Evolutionary conservation across 2,329 filamentous ascomycete genomes (phyloP), one percentile per base, ranked within the genome.

Genomic region (Fusarium humuli): DNA sequence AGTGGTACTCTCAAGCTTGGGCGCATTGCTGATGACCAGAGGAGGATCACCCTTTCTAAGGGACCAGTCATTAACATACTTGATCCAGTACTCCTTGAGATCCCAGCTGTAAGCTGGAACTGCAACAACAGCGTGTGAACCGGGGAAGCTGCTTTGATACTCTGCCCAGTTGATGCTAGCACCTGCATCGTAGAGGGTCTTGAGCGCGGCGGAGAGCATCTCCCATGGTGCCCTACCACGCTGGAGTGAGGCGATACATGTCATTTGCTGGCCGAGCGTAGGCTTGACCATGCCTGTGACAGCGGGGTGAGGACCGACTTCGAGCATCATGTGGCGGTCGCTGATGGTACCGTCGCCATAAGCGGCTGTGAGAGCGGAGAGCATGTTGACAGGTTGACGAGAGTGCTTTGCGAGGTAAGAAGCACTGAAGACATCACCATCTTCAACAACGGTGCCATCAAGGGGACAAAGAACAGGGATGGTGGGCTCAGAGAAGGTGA

Each of bases 41-140:
- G 71, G 71, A 10, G 66, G 48, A n/a, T 73, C 50, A 78, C 85
- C 78, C 83, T 94, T 94, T 69, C 86, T 88, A 18, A 94, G 82
- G 13, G 86, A 86, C 90, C 90, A 94, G 78, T 94, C 90, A 64
- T 92, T 91, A 59, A 85, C 80, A 71, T 89, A 89, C 71, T 85
- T 81, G 30, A 88, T 83, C 87, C 87, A 90, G 78, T 94, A 93
- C 69, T 87, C 90, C 83, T 93, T 93, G 73, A 88, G 83, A 72
- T 94, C 90, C 80, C 91, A 94, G 1, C 85, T 85, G 76, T 94
- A 94, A 5, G 87, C 86, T 0, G 92, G 92, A 3, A 94, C 82
- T 4, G 87, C 81, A 7, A 93, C 79, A 14, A 94, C 66, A 7
- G 40, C 52, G 2, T 73, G 69, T 0, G 69, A 58, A 2, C 57